Percentiles rank a stretch among this genome's conserved stretches.
These are phyloP conservation scores for Exsudoporus frostii DNA, from an alignment of 768 basidiomycete species.

Conservation along the genomic window DNA sequence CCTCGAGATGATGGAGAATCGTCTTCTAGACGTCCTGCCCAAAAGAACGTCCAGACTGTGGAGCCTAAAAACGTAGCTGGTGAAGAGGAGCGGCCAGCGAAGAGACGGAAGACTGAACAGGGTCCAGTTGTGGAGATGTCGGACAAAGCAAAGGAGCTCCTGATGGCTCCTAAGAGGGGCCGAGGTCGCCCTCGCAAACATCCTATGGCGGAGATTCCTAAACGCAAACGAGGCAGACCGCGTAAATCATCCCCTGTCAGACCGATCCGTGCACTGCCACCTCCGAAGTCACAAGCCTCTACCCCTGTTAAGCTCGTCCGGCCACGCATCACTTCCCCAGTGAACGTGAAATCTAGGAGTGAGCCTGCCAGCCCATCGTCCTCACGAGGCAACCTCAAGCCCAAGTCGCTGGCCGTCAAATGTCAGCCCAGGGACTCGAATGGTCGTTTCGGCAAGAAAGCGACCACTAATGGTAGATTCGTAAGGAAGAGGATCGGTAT, in stretches of 20 bases:
- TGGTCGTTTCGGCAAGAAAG: conserved; percentile 67
- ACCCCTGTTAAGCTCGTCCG: conserved; percentile 13
- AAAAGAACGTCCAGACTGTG: conserved; percentile 46
- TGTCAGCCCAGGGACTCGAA: conserved; percentile 61
- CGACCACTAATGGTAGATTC: conserved; percentile 43
- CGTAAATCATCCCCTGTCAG: conserved; percentile 28
- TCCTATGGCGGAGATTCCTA: conserved; percentile 28
- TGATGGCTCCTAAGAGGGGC: conserved; percentile 31
- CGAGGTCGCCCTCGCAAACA: conserved; percentile 36
- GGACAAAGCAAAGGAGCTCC: conserved; percentile 32
- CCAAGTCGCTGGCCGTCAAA: conserved; percentile 44
- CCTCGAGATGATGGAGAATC: conserved; percentile 44
- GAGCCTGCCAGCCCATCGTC: conserved; percentile 26
- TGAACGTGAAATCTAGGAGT: conserved; percentile 19
- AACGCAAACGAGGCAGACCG: conserved; percentile 36
- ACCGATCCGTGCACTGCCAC: conserved; percentile 8
- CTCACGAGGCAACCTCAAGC: conserved; percentile 27
- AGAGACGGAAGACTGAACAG: conserved; percentile 48
- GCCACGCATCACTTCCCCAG: conserved; percentile 16
- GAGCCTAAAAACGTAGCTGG: conserved; percentile 55
- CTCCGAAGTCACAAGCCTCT: conserved; percentile 4
- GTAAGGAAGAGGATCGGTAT: conserved; percentile 34
- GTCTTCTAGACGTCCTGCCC: conserved; percentile 46
- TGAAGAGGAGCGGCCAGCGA: conserved; percentile 40
- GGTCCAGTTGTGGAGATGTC: conserved; percentile 30